Conservation (phyloP, 2,329 filamentous ascomycete genomes). For the Xylaria multiplex region DNA sequence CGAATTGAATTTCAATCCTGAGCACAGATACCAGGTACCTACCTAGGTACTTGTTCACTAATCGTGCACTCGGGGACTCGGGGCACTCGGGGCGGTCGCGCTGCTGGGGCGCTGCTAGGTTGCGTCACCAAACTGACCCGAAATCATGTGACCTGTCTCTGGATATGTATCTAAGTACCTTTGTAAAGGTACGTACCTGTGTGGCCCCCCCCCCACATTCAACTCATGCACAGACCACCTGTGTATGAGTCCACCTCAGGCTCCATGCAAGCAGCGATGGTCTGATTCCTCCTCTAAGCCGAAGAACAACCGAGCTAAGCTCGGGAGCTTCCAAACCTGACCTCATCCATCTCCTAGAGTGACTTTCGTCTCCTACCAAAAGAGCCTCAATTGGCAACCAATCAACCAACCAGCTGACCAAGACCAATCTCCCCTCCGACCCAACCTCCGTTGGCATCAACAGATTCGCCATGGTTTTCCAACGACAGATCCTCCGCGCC, state of each 20-base stretch:
- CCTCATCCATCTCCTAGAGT: slow-evolving; percentile 41
- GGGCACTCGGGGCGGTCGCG: slow-evolving; percentile 34
- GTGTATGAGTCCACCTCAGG: background rate
- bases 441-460: background rate
- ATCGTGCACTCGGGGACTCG: background rate
- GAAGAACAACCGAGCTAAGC: slow-evolving; percentile 44
- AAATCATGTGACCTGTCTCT: slow-evolving; percentile 41
- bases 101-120: slow-evolving; percentile 11
- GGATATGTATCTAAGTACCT: background rate
- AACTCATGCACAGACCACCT: slow-evolving; percentile 32
- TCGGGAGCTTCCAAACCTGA: slow-evolving; percentile 41
- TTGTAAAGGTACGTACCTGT: too few relatives aligned
- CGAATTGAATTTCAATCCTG: background rate
- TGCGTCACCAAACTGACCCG: slow-evolving; percentile 47
- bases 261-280: slow-evolving; percentile 19
- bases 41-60: background rate
- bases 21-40: background rate
- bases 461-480: slow-evolving; percentile 67
- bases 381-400: slow-evolving; percentile 37
- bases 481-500: slow-evolving; percentile 69
- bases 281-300: slow-evolving; percentile 33
- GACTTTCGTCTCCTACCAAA: slow-evolving; percentile 35
- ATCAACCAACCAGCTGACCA: slow-evolving; percentile 48
- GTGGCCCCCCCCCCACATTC: too few relatives aligned
- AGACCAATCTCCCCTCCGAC: slow-evolving; percentile 45